phyloP scores from a whole-genome alignment of 331 rosid genomes.

The Prunus yedoensis region DNA sequence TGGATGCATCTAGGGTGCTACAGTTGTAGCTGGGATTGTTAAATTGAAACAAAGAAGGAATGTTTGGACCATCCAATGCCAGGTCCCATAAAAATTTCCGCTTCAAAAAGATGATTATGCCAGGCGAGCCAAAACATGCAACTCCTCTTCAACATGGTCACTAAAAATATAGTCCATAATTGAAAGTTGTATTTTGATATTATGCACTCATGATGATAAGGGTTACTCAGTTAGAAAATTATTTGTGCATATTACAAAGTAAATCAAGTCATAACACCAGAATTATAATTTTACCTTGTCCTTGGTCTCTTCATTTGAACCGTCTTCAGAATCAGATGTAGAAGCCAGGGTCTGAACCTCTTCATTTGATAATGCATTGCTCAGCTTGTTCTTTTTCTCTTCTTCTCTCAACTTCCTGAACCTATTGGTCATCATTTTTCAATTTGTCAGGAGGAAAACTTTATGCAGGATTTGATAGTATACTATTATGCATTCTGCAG shows the following conservation, averaged over 20 bases:
- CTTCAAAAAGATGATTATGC: not conserved
- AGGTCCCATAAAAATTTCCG: constrained; percentile 9
- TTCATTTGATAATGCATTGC: constrained; percentile 58
- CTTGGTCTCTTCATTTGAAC: constrained; percentile 45
- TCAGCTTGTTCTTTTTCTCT: constrained; percentile 51
- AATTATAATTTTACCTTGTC: constrained; percentile 53
- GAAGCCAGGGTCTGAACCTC: constrained; percentile 61
- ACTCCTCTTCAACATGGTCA: constrained; percentile 4
- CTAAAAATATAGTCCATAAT: not conserved
- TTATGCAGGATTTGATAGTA: constrained; percentile 16
- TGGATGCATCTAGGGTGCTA: not conserved
- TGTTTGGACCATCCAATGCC: constrained; percentile 15
- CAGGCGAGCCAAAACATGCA: not conserved
- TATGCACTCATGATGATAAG: not conserved
- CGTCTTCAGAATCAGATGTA: constrained; percentile 51
- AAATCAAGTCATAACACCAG: not conserved
- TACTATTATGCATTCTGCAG: constrained; percentile 15
- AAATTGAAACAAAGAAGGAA: not conserved
- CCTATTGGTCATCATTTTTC: constrained; percentile 45
- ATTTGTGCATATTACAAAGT: not conserved
- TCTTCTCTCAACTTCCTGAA: constrained; percentile 68
- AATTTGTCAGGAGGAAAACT: constrained; percentile 2
- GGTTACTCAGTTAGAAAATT: not conserved
- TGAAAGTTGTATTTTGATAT: not conserved
- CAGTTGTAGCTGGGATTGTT: constrained; percentile 4